Base-by-base conservation (phyloP, 768 basidiomycete genomes). In the Tricholoma bakamatsutake region DNA sequence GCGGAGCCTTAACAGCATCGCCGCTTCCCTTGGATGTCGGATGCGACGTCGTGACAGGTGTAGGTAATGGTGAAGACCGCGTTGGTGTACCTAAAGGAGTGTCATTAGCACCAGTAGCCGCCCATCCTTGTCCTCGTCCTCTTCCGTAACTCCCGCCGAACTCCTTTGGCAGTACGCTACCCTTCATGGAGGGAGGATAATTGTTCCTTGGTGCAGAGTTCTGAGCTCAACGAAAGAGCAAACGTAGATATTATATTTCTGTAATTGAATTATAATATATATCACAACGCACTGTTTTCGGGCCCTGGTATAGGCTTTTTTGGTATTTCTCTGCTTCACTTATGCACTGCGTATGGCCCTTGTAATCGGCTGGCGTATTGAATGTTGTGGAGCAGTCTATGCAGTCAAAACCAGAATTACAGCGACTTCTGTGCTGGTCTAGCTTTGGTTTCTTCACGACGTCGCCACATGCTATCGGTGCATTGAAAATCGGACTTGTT, bases 241-340 rank as follows among this genome's bases (percentile, higher is more conserved):
- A 46, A n/a, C 13, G 28, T 37, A 39, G 42, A 46, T 21, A 30
- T 13, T 51, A 17, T 51, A n/a, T 53, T 43, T 17, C 11, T 11
- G 51, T 21, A 53, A 18, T 42, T 12, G 40, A 2, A 5, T 11
- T 30, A 30, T n/a, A 30, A 33, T 8, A 18, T 9, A 33, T n/a
- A 31, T 42, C 33, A 8, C 31, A 31, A 61, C 70, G 53, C 57
- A 75, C 73, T n/a, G 71, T 77, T 74, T 88, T 90, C 0, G 83
- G 80, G 8, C 90, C 92, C 64, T 88, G 92, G 68, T 93, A 95
- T 55, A 94, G 66, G 50, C 78, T 73, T 70, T 92, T 92, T 74
- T 97, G 83, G 65, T 97, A 96, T 68, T 96, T 97, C 70, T 97
- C 90, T 2, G 90, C 94, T 71, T 97, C 94, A 58, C 80, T 84